Percentiles rank a stretch among this genome's conserved stretches.
Evolutionary conservation across 257 asterid species (phyloP).

Genomic region (Cinchona pubescens): DNA sequence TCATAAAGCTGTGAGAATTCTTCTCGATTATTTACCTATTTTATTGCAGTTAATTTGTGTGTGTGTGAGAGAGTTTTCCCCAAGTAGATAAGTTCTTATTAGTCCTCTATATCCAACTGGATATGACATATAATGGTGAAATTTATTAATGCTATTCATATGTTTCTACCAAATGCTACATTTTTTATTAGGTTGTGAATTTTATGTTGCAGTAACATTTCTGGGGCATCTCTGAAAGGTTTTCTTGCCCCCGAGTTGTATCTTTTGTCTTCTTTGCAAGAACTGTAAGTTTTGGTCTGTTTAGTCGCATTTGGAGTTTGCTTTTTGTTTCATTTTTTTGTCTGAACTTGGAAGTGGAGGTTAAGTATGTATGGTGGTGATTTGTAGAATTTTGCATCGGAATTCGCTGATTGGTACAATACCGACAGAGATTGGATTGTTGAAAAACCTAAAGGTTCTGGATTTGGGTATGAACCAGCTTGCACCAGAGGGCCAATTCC

Average conservation of each 20-base stretch:
- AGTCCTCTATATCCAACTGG: background rate
- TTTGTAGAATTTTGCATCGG: constrained; percentile 66
- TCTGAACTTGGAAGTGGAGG: background rate
- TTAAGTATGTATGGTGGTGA: constrained; percentile 20
- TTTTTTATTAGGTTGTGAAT: constrained; percentile 12
- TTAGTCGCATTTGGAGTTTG: background rate
- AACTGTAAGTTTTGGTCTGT: constrained; percentile 50
- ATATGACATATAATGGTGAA: background rate
- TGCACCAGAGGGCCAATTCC: constrained; percentile 85
- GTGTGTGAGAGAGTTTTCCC: background rate
- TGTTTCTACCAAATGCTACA: constrained; percentile 6
- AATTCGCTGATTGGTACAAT: constrained; percentile 73
- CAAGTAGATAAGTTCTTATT: background rate
- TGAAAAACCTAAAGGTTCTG: constrained; percentile 65
- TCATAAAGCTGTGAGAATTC: constrained; percentile 63
- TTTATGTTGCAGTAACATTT: constrained; percentile 65
- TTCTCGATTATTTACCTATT: constrained; percentile 2
- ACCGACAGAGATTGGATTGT: constrained; percentile 78
- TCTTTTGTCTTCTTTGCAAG: constrained; percentile 59
- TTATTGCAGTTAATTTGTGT: background rate
- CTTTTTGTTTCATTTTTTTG: background rate
- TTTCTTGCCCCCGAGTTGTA: constrained; percentile 73
- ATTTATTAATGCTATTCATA: background rate
- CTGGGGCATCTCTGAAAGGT: constrained; percentile 76
- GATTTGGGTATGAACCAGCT: constrained; percentile 84